Evolutionary conservation across 768 basidiomycete species (phyloP).

Genomic region (Nidularia pulvinata): DNA sequence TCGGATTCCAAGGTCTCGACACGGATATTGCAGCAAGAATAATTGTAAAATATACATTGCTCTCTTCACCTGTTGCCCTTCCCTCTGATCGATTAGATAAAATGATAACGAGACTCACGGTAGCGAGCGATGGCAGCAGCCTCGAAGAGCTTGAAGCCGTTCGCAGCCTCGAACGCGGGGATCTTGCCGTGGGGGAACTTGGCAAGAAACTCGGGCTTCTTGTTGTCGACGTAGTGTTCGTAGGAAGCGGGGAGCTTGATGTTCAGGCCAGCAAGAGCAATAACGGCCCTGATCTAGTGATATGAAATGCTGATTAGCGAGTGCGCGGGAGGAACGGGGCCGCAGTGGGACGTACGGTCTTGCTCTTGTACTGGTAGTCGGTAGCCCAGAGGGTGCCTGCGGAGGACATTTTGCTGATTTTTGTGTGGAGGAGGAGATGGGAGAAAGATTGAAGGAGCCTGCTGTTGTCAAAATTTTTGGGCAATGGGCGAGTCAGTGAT

Average conservation of each 20-base stretch:
- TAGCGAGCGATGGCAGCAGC: conserved; percentile 82
- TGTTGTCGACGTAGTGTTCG: conserved; percentile 65
- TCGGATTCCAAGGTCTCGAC: conserved; percentile 50
- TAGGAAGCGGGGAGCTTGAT: conserved; percentile 54
- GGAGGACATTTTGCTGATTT: conserved; percentile 47
- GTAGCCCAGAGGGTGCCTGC: conserved; percentile 65
- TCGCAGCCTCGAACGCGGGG: conserved; percentile 74
- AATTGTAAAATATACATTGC: conserved; percentile 46
- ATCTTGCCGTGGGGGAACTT: conserved; percentile 88
- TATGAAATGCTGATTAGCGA: conserved; percentile 3
- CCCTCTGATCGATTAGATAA: conserved; percentile 27
- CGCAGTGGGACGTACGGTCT: conserved; percentile 7
- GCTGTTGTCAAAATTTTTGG: neutral
- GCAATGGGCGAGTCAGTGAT: neutral
- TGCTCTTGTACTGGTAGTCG: conserved; percentile 27
- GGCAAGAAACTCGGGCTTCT: conserved; percentile 61
- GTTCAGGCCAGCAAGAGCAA: conserved; percentile 58
- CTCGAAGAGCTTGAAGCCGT: conserved; percentile 84
- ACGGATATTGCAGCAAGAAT: conserved; percentile 70
- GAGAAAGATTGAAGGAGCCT: conserved; percentile 4
- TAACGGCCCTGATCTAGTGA: conserved; percentile 49
- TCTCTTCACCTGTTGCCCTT: conserved; percentile 32
- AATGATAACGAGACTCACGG: conserved; percentile 56
- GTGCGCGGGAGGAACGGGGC: neutral
- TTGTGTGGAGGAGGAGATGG: conserved; percentile 15